These are phyloP conservation scores for Metarhizium album DNA, from an alignment of 2,329 filamentous ascomycete genomes.

Conservation along the genomic window DNA sequence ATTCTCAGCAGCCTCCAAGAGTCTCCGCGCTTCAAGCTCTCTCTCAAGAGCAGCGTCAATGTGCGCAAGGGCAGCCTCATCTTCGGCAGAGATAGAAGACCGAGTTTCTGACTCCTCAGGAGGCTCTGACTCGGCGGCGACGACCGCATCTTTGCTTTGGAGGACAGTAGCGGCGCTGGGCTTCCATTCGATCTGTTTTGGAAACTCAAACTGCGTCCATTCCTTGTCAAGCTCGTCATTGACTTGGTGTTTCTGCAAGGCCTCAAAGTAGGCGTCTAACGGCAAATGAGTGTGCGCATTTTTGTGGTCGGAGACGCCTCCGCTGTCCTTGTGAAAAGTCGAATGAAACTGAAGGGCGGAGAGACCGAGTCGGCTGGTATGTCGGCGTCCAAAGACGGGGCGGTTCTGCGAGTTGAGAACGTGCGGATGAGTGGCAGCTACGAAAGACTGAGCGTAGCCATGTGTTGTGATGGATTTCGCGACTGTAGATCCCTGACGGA, in stretches of 20 bases:
- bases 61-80: conserved; percentile 58
- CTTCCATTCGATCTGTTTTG: conserved; percentile 84
- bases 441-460: conserved; percentile 95
- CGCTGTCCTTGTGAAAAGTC: conserved; percentile 56
- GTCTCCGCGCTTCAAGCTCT: conserved; percentile 52
- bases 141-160: conserved; percentile 45
- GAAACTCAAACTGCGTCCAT: conserved; percentile 87
- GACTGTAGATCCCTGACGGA: conserved; percentile 78
- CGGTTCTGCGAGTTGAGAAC: conserved; percentile 64
- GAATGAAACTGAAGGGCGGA: conserved; percentile 57
- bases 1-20: conserved; percentile 33
- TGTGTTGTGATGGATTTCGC: conserved; percentile 93
- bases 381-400: conserved; percentile 50
- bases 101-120: conserved; percentile 25
- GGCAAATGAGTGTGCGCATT: conserved; percentile 48
- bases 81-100: conserved; percentile 32
- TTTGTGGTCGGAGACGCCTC: conserved; percentile 44
- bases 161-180: conserved; percentile 44
- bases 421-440: conserved; percentile 79
- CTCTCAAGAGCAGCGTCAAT: conserved; percentile 77
- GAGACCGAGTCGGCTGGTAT: conserved; percentile 42
- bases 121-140: conserved; percentile 21
- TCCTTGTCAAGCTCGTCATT: conserved; percentile 59
- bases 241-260: conserved; percentile 69
- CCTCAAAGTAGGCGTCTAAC: conserved; percentile 84